A percentile compares a stretch with the other conserved stretches of the same genome.
These are phyloP conservation scores for Pichia kluyveri DNA, from an alignment of 805 yeast species.

Conservation along the genomic window DNA sequence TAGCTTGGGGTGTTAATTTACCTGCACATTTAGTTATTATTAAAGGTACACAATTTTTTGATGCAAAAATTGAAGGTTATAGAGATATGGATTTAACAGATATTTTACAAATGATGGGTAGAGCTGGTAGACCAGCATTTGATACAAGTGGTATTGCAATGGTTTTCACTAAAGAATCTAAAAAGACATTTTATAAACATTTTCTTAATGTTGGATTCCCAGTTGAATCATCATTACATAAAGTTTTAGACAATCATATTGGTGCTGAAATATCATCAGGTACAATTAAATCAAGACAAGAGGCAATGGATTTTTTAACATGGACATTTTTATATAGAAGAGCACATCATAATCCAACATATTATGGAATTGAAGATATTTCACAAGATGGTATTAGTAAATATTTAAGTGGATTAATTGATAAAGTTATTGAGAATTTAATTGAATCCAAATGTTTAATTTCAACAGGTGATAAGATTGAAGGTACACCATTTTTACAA, in stretches of 20 bases:
- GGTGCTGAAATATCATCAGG: slow-evolving; percentile 77
- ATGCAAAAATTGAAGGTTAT: slow-evolving; percentile 57
- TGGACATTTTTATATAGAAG: slow-evolving; percentile 72
- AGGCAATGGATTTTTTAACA: slow-evolving; percentile 65
- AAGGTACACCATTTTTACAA: slow-evolving; percentile 72
- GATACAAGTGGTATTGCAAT: slow-evolving; percentile 74
- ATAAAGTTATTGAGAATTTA: slow-evolving; percentile 56
- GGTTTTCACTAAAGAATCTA: slow-evolving; percentile 66
- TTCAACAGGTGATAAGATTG: slow-evolving; percentile 38
- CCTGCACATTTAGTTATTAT: slow-evolving; percentile 75
- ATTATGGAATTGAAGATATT: slow-evolving; percentile 61
- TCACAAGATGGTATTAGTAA: slow-evolving; percentile 46
- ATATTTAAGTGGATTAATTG: slow-evolving; percentile 58
- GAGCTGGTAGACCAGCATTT: slow-evolving; percentile 78
- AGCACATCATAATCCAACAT: slow-evolving; percentile 70
- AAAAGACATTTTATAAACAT: slow-evolving; percentile 69
- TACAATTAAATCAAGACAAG: slow-evolving; percentile 52
- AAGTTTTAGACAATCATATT: slow-evolving; percentile 66
- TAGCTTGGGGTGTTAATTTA: slow-evolving; percentile 82
- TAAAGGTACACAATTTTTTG: slow-evolving; percentile 66
- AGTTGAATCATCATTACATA: slow-evolving; percentile 71
- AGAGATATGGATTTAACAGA: slow-evolving; percentile 78
- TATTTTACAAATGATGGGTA: slow-evolving; percentile 76
- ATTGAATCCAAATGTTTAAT: slow-evolving; percentile 64
- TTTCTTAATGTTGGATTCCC: slow-evolving; percentile 75